phyloP scores from a whole-genome alignment of 2,329 filamentous ascomycete species.

The Meredithiella fracta region DNA sequence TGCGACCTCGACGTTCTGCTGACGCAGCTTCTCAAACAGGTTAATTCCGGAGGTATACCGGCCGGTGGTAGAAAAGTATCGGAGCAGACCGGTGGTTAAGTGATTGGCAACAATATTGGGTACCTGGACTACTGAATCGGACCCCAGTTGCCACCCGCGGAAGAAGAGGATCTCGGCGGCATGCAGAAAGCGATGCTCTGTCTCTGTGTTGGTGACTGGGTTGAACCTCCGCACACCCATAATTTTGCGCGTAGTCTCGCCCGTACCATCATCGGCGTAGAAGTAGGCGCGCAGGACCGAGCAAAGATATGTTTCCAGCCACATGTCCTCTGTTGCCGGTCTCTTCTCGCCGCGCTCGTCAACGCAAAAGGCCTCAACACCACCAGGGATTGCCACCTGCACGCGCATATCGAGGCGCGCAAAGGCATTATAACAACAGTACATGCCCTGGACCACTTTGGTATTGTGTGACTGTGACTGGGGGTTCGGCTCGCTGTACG shows the following conservation, averaged over 20 bases:
- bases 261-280: constrained; percentile 88
- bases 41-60: constrained; percentile 93
- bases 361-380: constrained; percentile 91
- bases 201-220: constrained; percentile 93
- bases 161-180: constrained; percentile 93
- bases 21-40: constrained; percentile 86
- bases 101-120: constrained; percentile 95
- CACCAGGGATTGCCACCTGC: constrained; percentile 90
- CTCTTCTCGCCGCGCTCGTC: constrained; percentile 93
- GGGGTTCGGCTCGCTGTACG: constrained; percentile 62
- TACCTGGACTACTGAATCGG: constrained; percentile 91
- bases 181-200: constrained; percentile 87
- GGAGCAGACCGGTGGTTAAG: constrained; percentile 78
- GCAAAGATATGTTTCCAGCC: constrained; percentile 95
- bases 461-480: constrained; percentile 40
- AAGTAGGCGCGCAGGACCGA: constrained; percentile 87
- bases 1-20: constrained; percentile 81
- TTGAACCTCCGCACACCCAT: constrained; percentile 96
- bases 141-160: constrained; percentile 85
- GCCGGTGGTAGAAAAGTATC: constrained; percentile 90
- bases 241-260: constrained; percentile 89
- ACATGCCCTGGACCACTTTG: constrained; percentile 86
- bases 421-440: constrained; percentile 99
- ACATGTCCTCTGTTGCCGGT: constrained; percentile 81
- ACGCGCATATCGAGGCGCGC: constrained; percentile 96